These are phyloP conservation scores for Phytophthora pluvialis DNA, from an alignment of 352 stramenopile genomes.

Conservation along the genomic window DNA sequence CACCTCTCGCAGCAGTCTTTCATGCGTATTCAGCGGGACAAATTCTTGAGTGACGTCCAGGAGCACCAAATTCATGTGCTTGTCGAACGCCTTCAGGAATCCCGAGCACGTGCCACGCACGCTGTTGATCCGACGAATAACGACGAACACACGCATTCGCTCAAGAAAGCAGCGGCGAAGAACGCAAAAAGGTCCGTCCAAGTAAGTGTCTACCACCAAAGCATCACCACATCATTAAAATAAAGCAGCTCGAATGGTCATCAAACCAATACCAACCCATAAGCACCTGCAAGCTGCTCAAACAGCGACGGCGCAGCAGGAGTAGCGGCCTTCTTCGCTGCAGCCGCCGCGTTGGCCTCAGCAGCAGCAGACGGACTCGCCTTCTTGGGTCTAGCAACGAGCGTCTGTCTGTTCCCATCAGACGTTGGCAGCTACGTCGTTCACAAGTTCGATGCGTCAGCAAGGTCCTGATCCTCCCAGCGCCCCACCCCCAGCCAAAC, in stretches of 20 bases:
- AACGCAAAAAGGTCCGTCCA: constrained; percentile 87
- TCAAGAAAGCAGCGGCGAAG: constrained; percentile 85
- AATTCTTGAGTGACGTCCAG: constrained; percentile 88
- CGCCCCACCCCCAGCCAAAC: constrained; percentile 2
- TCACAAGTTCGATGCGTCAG: neutral
- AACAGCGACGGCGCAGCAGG: constrained; percentile 46
- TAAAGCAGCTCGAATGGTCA: neutral
- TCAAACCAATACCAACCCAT: constrained; percentile 2
- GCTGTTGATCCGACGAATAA: constrained; percentile 91
- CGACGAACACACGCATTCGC: constrained; percentile 78
- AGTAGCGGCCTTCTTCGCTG: constrained; percentile 9
- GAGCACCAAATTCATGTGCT: constrained; percentile 95
- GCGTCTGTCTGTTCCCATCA: constrained; percentile 57
- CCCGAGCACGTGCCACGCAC: constrained; percentile 91
- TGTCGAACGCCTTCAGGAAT: constrained; percentile 95
- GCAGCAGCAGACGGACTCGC: constrained; percentile 18
- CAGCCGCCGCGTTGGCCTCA: constrained; percentile 13
- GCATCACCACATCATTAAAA: constrained; percentile 1
- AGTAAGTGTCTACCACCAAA: constrained; percentile 59
- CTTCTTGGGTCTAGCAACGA: constrained; percentile 45
- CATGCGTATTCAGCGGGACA: constrained; percentile 50
- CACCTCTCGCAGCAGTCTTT: constrained; percentile 41
- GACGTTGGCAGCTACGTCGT: constrained; percentile 63
- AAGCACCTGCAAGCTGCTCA: constrained; percentile 60
- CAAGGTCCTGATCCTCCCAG: neutral